Conservation (phyloP, 345 rosid genomes). For the Eucalyptus coolabah region DNA sequence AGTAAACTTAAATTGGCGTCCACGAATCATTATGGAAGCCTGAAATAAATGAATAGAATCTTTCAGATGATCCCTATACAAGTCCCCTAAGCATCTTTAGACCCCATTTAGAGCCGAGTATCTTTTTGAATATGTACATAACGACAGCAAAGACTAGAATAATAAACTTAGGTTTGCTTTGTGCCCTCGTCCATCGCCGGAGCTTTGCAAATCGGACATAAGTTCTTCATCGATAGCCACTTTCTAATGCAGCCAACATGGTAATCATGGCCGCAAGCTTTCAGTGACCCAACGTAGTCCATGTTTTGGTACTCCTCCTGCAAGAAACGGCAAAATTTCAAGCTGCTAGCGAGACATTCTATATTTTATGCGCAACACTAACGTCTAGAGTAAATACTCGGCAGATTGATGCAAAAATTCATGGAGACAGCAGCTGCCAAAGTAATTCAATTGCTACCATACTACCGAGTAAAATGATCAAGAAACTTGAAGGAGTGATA, state of each 20-base stretch:
- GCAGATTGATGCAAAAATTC: background rate
- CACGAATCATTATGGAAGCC: constrained; percentile 7
- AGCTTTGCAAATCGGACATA: constrained; percentile 86
- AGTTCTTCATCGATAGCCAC: constrained; percentile 82
- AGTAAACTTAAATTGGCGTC: background rate
- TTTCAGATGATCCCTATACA: constrained; percentile 6
- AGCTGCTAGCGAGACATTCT: background rate
- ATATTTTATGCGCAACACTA: background rate
- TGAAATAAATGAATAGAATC: constrained; percentile 6
- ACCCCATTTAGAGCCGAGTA: background rate
- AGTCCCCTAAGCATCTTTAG: constrained; percentile 1
- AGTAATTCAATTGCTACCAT: background rate
- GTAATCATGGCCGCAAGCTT: constrained; percentile 61
- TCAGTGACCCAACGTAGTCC: constrained; percentile 44
- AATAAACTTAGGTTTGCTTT: constrained; percentile 3
- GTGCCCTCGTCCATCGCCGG: constrained; percentile 23
- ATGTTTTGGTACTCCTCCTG: constrained; percentile 71
- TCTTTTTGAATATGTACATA: background rate
- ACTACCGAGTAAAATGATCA: background rate
- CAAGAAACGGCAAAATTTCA: background rate
- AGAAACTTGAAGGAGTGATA: background rate
- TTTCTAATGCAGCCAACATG: constrained; percentile 68
- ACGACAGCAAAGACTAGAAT: background rate
- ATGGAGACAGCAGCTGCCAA: background rate
- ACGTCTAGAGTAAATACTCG: background rate